Percentiles rank a stretch among this genome's conserved stretches.
Evolutionary conservation across 2,329 filamentous ascomycete species (phyloP).

Genomic region (Aspergillus niger): DNA sequence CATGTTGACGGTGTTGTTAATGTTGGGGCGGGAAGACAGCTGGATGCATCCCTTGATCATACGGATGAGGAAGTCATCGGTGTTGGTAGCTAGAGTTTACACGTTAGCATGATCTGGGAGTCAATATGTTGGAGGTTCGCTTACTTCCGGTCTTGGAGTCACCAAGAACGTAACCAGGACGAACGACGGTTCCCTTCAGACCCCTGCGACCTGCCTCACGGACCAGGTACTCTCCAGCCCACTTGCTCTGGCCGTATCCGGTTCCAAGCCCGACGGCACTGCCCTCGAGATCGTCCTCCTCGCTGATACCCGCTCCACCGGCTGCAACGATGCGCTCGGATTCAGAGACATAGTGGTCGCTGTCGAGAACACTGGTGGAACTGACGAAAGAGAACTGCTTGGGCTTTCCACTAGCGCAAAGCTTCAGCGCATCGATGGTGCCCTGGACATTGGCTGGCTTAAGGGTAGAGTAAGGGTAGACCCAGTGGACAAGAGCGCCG

Average conservation of each 20-base stretch:
- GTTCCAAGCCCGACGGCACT: slow-evolving; percentile 76
- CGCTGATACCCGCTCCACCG: slow-evolving; percentile 67
- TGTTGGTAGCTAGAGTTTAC: slow-evolving; percentile 56
- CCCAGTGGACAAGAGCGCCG: slow-evolving; percentile 77
- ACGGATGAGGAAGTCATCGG: slow-evolving; percentile 87
- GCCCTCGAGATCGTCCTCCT: slow-evolving; percentile 76
- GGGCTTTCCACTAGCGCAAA: slow-evolving; percentile 74
- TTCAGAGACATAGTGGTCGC: slow-evolving; percentile 74
- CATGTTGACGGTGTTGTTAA: slow-evolving; percentile 84
- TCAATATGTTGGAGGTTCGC: not conserved
- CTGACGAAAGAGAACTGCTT: slow-evolving; percentile 82
- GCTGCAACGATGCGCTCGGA: slow-evolving; percentile 64
- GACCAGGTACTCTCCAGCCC: slow-evolving; percentile 73
- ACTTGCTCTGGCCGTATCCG: slow-evolving; percentile 91
- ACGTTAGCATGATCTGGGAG: not conserved
- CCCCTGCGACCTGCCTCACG: slow-evolving; percentile 77
- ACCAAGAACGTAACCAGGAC: slow-evolving; percentile 83
- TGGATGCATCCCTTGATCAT: slow-evolving; percentile 88
- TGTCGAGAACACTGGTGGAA: slow-evolving; percentile 81
- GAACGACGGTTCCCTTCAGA: slow-evolving; percentile 72
- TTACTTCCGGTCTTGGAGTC: slow-evolving; percentile 64
- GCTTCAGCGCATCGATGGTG: slow-evolving; percentile 72
- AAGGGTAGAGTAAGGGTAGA: slow-evolving; percentile 73
- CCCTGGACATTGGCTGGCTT: slow-evolving; percentile 75
- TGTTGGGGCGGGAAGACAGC: slow-evolving; percentile 69